Conservation (phyloP, 2,329 filamentous ascomycete genomes). For the Epichloe uncinata region DNA sequence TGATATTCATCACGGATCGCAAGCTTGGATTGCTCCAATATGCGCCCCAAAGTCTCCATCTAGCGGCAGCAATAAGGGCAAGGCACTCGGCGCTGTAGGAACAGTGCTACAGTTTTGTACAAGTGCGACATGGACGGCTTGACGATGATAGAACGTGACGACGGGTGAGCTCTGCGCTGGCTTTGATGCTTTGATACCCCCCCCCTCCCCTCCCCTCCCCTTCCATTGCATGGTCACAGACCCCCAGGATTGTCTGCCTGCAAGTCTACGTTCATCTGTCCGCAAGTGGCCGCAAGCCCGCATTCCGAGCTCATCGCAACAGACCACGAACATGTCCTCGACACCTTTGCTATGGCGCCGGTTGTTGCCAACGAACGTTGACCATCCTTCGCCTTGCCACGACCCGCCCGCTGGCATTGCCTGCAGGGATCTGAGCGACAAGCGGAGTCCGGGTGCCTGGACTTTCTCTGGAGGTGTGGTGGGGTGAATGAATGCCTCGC, state of each 20-base stretch:
- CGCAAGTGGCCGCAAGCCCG: conserved; percentile 1
- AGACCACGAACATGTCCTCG: neutral
- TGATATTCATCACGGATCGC: no score
- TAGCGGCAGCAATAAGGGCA: no score
- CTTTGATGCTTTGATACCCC: no score
- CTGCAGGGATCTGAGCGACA: conserved; percentile 12
- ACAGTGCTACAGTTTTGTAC: neutral
- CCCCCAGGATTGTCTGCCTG: neutral
- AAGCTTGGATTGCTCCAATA: no score
- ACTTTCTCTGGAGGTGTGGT: neutral
- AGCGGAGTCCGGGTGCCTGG: conserved; percentile 4
- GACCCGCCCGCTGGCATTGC: conserved; percentile 9
- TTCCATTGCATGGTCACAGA: neutral
- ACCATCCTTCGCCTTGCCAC: conserved; percentile 2
- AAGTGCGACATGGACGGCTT: neutral
- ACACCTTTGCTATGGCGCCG: neutral
- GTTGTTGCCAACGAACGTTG: neutral
- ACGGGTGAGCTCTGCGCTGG: neutral
- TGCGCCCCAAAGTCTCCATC: no score
- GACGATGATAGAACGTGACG: neutral
- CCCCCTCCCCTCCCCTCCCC: no score
- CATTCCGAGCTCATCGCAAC: neutral
- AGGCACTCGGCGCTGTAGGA: neutral
- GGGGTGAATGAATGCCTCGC: conserved; percentile 6
- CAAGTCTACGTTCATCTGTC: neutral